These are phyloP conservation scores for Aspergillus steynii DNA, from an alignment of 495 filamentous ascomycete species.

Conservation along the genomic window DNA sequence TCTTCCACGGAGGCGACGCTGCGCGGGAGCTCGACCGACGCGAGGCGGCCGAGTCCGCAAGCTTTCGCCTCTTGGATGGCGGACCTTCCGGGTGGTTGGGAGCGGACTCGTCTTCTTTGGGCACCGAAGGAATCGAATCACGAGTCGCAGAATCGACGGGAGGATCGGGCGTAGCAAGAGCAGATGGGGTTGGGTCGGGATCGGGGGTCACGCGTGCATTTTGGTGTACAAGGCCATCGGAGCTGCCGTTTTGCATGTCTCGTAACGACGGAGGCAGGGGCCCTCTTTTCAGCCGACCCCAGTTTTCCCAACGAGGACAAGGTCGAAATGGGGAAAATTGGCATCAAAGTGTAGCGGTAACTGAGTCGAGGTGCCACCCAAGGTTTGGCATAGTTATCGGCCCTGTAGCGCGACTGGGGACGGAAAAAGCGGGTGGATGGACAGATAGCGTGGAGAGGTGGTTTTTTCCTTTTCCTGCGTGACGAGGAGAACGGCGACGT, in stretches of 20 bases:
- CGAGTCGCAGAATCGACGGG: constrained; percentile 26
- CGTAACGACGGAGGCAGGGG: constrained; percentile 51
- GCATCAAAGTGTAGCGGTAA: constrained; percentile 63
- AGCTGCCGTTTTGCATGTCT: constrained; percentile 62
- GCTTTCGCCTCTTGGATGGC: constrained; percentile 73
- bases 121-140: constrained; percentile 33
- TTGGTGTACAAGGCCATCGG: constrained; percentile 47
- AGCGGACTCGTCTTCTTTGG: constrained; percentile 34
- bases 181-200: constrained; percentile 25
- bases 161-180: constrained; percentile 27
- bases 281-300: constrained; percentile 56
- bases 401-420: constrained; percentile 39
- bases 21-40: constrained; percentile 52
- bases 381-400: constrained; percentile 66
- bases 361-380: constrained; percentile 49
- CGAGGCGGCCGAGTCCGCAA: constrained; percentile 50
- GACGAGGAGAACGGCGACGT: constrained; percentile 26
- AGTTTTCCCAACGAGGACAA: constrained; percentile 65
- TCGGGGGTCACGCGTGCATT: constrained; percentile 48
- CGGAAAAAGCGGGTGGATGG: constrained; percentile 33
- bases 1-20: constrained; percentile 92
- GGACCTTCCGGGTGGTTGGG: constrained; percentile 48
- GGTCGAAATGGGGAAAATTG: constrained; percentile 59
- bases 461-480: constrained; percentile 49
- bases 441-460: constrained; percentile 43